Base-by-base conservation (phyloP, 2,329 filamentous ascomycete species). In the Eutypella sp. region DNA sequence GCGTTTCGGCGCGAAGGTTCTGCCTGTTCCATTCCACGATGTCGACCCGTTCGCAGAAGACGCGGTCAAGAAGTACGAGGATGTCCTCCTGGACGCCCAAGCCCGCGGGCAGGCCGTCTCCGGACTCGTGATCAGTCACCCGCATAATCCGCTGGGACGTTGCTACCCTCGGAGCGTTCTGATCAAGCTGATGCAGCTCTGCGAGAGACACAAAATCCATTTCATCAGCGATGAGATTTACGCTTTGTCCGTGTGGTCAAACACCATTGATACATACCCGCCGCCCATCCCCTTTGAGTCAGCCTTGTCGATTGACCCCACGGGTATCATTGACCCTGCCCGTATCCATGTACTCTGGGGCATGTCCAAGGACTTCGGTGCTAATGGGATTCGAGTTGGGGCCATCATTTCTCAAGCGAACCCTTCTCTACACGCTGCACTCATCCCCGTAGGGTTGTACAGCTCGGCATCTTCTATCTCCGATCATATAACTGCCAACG, bases 141-240 rank as follows among this genome's bases (percentile, higher is more conserved):
- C 75, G 3, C 69, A 77, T 44, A 79, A 79, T 42, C 76, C 76
- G 0, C 64, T 79, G 0, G 76, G 70, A 11, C 53, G 58, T 7
- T 76, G 72, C 54, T 76, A 77, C 48, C 60, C 71, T 1, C 59
- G 59, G n/a, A 57, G 65, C 5, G 68, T 67, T 0, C 54, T 79
- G 3, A 47, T 71, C 1, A 62, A 60, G 6, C 58, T 76, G 19
- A 69, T 80, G 66, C 53, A 57, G 3, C 68, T 81, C 44, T 81
- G 77, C 50, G 62, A 75, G 43, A 67, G 65, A 34, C 65, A 78
- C 48, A 52, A 59, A 3, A 61, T 82, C 4, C 77, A 82, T 48
- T 62, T 81, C 39, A 69, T 82, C 52, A 74, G 72, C 49, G 78
- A 82, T 55, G 79, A 82, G 55, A 74, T 82, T 33, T 82, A 81